Base-by-base conservation (phyloP, 73 alveolate species). In the Paramecium sonneborni region DNA sequence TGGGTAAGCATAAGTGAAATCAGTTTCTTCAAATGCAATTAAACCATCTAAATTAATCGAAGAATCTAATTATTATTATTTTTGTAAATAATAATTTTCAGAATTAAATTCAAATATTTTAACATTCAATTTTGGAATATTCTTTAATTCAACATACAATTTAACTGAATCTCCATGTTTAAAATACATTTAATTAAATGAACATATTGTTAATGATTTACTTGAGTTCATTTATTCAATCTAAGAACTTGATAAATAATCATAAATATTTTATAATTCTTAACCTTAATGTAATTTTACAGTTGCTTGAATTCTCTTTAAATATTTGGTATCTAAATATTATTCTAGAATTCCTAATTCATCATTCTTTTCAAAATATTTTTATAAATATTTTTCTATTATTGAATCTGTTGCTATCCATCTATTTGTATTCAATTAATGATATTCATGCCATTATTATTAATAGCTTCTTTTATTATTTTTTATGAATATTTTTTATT, bases 21-120 rank as follows among this genome's bases (percentile, higher is more conserved):
- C 92, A 11, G 92, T 87, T 88, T 96, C 98, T 55, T 79, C 92
- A 15, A 96, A 74, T 11, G 99, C 97, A 43, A 95, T 76, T 18
- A 96, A 76, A 21, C 99, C 98, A 93, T 97, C 98, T 24, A 97
- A 93, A 85, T 93, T 92, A 21, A 97, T 94, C 11, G 92, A 93
- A 14, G 93, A 86, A 74, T 95, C 93, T 82, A 97, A 92, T 18
- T 92, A 90, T 43, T 93, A 55, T 85, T 87, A 88, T 85, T 95
- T 92, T 26, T 86, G 15, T 20, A 86, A 11, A 52, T 95, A 97
- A 95, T 97, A 97, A 76, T 95, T 95, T 89, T 93, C 98, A 62
- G 97, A 92, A 76, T 96, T 93, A 85, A 96, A 91, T 92, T 97
- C 98, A 57, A 88, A 93, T 90, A 95, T 91, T 88, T 95, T 92